Evolutionary conservation across 345 rosid genomes (phyloP).

Genomic region (Eucalyptus pauciflora): DNA sequence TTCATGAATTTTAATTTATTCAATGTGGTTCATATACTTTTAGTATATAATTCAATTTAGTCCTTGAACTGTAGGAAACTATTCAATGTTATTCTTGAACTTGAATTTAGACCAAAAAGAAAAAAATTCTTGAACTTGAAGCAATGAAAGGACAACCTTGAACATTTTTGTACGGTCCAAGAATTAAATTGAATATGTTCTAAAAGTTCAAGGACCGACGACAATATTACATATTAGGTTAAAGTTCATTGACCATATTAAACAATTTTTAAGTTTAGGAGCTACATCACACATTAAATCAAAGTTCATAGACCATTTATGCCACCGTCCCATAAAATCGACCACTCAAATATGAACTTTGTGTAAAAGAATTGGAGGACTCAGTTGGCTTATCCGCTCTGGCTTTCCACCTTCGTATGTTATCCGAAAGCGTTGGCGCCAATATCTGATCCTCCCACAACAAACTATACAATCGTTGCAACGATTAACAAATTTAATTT

Average conservation of each 20-base stretch:
- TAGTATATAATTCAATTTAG: neutral
- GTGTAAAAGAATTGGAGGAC: neutral
- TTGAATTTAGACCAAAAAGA: no score
- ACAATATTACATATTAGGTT: neutral
- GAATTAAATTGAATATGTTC: neutral
- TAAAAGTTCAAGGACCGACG: neutral
- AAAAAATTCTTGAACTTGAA: no score
- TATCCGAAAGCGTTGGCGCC: conserved; percentile 68
- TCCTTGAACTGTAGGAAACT: neutral
- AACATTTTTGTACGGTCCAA: neutral
- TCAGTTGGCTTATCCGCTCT: neutral
- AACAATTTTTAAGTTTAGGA: neutral
- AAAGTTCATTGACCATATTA: neutral
- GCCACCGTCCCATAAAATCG: neutral
- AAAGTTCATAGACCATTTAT: neutral
- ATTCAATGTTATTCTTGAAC: neutral
- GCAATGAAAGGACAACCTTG: neutral
- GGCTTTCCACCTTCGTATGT: neutral
- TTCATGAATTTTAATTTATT: neutral
- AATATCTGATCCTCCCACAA: conserved; percentile 38
- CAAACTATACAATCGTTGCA: neutral
- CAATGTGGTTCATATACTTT: accelerated
- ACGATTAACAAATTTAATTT: neutral
- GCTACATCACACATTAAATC: neutral
- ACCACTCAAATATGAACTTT: neutral